Conservation (phyloP, 2,329 filamentous ascomycete species). For the Cytospora paraplurivora region DNA sequence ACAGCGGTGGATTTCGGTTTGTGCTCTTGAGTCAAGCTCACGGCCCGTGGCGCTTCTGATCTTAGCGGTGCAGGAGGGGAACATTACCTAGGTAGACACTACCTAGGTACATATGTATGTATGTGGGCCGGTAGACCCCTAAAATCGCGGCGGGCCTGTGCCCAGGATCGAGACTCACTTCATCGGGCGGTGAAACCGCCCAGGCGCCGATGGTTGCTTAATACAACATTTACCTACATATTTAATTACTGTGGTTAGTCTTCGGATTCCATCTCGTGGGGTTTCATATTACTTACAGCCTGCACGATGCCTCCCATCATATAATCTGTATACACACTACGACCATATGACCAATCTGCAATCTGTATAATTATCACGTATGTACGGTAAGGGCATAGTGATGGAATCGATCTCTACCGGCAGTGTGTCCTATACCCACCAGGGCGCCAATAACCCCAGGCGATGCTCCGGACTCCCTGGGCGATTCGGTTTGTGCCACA, state of each 20-base stretch:
- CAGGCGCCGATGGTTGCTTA: too few species aligned
- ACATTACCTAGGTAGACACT: background rate
- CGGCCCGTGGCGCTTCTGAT: slow-evolving; percentile 11
- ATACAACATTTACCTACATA: too few species aligned
- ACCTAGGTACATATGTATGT: too few species aligned
- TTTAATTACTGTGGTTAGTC: too few species aligned
- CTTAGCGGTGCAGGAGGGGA: slow-evolving; percentile 8
- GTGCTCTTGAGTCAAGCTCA: slow-evolving; percentile 10
- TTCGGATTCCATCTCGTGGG: background rate
- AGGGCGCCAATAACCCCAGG: slow-evolving; percentile 1
- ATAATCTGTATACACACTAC: background rate
- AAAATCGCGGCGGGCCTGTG: too few species aligned
- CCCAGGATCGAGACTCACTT: too few species aligned
- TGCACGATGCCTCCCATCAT: background rate
- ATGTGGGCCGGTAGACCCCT: too few species aligned
- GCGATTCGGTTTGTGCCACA: slow-evolving; percentile 6
- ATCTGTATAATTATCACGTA: too few species aligned
- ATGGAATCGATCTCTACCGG: background rate
- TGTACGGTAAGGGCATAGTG: background rate
- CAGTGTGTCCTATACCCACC: background rate
- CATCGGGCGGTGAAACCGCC: too few species aligned
- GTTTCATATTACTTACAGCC: background rate
- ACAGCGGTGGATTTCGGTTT: background rate
- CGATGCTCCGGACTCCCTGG: background rate
- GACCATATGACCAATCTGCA: too few species aligned